Conservation (phyloP, 2,329 filamentous ascomycete species). For the Beauveria asiatica region DNA sequence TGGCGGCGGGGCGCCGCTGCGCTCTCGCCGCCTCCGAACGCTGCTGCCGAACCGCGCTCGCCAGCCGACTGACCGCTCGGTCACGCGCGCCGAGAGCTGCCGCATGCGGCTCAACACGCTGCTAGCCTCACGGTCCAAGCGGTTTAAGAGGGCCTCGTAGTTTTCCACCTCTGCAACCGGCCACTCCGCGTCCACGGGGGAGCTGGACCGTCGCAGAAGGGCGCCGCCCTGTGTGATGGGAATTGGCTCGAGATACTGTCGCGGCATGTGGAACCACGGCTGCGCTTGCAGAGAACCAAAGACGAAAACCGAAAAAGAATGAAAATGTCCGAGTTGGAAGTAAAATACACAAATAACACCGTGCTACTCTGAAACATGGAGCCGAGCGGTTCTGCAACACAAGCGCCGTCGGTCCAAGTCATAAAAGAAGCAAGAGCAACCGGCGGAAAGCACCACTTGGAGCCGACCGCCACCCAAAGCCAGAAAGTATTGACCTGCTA, state of each 20-base stretch:
- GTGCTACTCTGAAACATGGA: not conserved
- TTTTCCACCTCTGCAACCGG: not conserved
- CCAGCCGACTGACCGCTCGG: not conserved
- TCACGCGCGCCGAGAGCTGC: not conserved
- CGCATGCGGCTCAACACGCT: not conserved
- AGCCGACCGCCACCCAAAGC: not conserved
- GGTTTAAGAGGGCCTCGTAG: not conserved
- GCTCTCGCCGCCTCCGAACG: not conserved
- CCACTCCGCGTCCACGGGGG: not conserved
- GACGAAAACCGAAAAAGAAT: not conserved
- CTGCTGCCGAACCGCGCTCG: not conserved
- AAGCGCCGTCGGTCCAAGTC: not conserved
- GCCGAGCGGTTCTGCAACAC: not conserved
- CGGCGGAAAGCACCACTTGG: not conserved
- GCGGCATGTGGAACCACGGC: not conserved
- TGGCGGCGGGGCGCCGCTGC: not conserved
- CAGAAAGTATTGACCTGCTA: no score
- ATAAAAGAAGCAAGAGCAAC: not conserved
- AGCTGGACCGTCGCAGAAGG: not conserved
- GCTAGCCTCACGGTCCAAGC: not conserved
- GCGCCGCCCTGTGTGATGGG: not conserved
- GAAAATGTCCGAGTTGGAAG: not conserved
- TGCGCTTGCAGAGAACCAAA: not conserved
- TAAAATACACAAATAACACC: not conserved
- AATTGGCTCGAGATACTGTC: not conserved